Percentiles rank a stretch among this genome's conserved stretches.
These are phyloP conservation scores for Pseudotulostoma volvatum DNA, from an alignment of 495 filamentous ascomycete genomes.

Conservation along the genomic window DNA sequence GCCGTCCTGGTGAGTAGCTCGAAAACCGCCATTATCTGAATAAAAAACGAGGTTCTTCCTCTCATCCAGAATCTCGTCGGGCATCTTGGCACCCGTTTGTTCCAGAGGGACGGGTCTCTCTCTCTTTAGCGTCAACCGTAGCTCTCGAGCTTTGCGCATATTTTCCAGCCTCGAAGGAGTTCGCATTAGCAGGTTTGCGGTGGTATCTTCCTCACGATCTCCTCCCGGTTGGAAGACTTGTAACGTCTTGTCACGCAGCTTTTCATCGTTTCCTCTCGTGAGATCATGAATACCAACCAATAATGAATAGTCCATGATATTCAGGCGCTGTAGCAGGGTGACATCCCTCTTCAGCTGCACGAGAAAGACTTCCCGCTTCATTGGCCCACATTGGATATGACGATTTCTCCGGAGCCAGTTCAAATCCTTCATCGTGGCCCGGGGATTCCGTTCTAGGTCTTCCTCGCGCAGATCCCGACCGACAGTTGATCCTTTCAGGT, in stretches of 20 bases:
- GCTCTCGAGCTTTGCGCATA: conserved; percentile 76
- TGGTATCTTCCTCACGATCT: conserved; percentile 37
- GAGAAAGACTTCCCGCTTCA: conserved; percentile 73
- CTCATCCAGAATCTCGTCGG: conserved; percentile 63
- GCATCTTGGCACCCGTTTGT: conserved; percentile 69
- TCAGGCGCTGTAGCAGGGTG: conserved; percentile 61
- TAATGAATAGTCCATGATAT: conserved; percentile 98
- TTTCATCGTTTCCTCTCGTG: conserved; percentile 80
- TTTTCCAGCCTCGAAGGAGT: conserved; percentile 93
- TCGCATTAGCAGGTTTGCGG: conserved; percentile 54
- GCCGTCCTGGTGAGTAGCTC: conserved; percentile 84
- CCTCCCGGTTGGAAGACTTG: conserved; percentile 91
- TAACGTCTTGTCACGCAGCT: conserved; percentile 84
- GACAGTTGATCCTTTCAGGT: conserved; percentile 93
- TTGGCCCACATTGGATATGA: conserved; percentile 71
- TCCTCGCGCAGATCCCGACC: conserved; percentile 84
- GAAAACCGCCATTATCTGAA: conserved; percentile 82
- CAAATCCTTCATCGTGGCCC: conserved; percentile 88
- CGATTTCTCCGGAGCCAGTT: conserved; percentile 87
- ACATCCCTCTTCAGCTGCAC: conserved; percentile 83
- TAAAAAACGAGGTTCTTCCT: conserved; percentile 64
- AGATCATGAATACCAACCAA: conserved; percentile 89
- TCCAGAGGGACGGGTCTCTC: conserved; percentile 87
- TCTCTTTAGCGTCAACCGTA: conserved; percentile 80
- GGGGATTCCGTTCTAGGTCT: conserved; percentile 70